Percentiles rank a stretch among this genome's conserved stretches.
phyloP scores from a whole-genome alignment of 441 rosid genomes.

The Brassica balearica region DNA sequence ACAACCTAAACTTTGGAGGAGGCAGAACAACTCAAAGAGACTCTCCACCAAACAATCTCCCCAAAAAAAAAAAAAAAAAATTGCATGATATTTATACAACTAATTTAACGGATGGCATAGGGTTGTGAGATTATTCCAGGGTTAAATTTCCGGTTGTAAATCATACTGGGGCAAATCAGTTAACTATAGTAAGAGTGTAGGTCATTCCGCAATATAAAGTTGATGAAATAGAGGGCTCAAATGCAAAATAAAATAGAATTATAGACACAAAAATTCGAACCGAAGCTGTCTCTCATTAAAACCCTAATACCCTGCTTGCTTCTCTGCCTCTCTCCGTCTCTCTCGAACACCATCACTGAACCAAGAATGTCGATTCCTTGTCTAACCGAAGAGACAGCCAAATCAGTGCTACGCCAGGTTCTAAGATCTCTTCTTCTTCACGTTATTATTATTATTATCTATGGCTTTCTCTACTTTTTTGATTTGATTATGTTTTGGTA shows the following conservation, averaged over 20 bases:
- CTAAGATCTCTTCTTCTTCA: neutral
- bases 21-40: too few relatives aligned
- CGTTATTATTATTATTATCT: neutral
- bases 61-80: neutral
- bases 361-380: constrained; percentile 67
- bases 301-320: too few relatives aligned
- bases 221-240: neutral
- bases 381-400: constrained; percentile 66
- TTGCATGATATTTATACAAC: neutral
- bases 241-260: neutral
- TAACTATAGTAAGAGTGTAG: neutral
- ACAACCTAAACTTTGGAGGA: too few relatives aligned
- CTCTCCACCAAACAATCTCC: too few relatives aligned
- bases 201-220: neutral
- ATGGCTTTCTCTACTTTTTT: neutral
- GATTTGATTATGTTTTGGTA: neutral
- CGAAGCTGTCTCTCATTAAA: too few relatives aligned
- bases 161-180: neutral
- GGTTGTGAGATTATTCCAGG: neutral
- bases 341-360: constrained; percentile 5
- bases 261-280: too few relatives aligned
- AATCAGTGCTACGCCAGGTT: constrained; percentile 90
- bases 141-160: neutral
- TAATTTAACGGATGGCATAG: neutral
- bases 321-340: neutral